These are phyloP conservation scores for Hypoxylon sp. DNA, from an alignment of 2,329 filamentous ascomycete species.

Conservation along the genomic window DNA sequence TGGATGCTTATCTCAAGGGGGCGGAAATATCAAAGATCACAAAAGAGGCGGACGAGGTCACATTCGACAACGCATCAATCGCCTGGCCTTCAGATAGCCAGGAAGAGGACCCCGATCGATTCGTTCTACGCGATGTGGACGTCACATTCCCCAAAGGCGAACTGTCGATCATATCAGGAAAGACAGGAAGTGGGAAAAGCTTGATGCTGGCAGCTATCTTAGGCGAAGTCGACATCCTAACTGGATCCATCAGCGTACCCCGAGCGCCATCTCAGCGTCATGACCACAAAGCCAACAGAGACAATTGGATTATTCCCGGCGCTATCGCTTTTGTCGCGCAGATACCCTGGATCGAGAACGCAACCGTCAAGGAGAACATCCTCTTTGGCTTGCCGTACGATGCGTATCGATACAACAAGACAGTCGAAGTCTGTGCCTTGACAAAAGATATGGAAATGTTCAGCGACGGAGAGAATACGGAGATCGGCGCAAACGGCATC, in stretches of 20 bases:
- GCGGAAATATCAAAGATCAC: conserved; percentile 73
- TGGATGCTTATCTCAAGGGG: conserved; percentile 78
- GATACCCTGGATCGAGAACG: conserved; percentile 89
- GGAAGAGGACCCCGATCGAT: conserved; percentile 70
- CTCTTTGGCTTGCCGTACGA: conserved; percentile 81
- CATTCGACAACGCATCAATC: conserved; percentile 77
- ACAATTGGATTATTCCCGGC: conserved; percentile 78
- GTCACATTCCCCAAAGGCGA: conserved; percentile 77
- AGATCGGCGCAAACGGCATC: conserved; percentile 88
- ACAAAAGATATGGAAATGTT: conserved; percentile 83
- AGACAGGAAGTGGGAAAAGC: conserved; percentile 84
- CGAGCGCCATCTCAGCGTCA: conserved; percentile 68
- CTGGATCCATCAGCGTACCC: conserved; percentile 72
- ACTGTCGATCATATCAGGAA: conserved; percentile 81
- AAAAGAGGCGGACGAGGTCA: conserved; percentile 70
- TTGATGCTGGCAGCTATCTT: conserved; percentile 80
- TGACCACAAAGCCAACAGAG: conserved; percentile 73
- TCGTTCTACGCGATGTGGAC: conserved; percentile 75
- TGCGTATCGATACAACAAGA: conserved; percentile 77
- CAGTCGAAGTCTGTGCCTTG: conserved; percentile 80
- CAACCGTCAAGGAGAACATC: conserved; percentile 83
- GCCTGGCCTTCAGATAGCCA: conserved; percentile 80
- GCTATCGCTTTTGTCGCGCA: conserved; percentile 83
- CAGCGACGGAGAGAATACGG: conserved; percentile 81
- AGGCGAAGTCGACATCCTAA: conserved; percentile 79